Evolutionary conservation across 2,329 filamentous ascomycete genomes (phyloP).

Genomic region (Cladorrhinum sp.): DNA sequence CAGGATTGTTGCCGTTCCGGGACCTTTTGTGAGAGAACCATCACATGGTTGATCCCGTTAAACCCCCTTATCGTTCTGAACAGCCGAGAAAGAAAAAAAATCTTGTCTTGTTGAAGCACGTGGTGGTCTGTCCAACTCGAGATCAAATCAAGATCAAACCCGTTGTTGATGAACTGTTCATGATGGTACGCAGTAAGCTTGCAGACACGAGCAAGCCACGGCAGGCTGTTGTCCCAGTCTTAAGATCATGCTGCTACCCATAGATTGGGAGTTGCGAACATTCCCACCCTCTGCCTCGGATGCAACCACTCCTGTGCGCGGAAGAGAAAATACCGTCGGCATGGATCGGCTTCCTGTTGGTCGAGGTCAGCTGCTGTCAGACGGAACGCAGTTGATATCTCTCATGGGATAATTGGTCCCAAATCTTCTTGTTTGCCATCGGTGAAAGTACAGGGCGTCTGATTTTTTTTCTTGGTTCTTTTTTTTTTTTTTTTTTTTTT

Average conservation of each 20-base stretch:
- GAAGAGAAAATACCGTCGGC: slow-evolving; percentile 7
- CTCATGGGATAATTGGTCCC: not conserved
- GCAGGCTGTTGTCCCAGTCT: not conserved
- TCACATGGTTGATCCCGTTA: not conserved
- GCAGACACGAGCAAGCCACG: slow-evolving; percentile 17
- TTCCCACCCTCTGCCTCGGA: slow-evolving; percentile 1
- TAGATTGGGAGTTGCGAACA: not conserved
- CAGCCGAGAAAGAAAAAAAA: not conserved
- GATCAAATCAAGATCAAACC: not conserved
- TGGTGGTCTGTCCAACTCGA: not conserved
- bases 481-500: too few species aligned
- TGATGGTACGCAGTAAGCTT: not conserved
- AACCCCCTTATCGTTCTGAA: not conserved
- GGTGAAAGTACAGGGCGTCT: not conserved
- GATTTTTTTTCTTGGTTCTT: too few species aligned
- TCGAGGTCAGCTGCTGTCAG: slow-evolving; percentile 8
- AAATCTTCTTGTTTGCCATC: not conserved
- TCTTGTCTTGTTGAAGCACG: not conserved
- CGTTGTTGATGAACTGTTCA: not conserved
- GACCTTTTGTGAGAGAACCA: not conserved
- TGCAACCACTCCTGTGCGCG: not conserved
- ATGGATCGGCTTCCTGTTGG: slow-evolving; percentile 14
- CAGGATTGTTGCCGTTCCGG: slow-evolving; percentile 1
- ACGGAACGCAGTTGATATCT: not conserved
- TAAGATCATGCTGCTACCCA: slow-evolving; percentile 15